These are phyloP conservation scores for Candida patagonica DNA, from an alignment of 805 yeast species.

Conservation along the genomic window DNA sequence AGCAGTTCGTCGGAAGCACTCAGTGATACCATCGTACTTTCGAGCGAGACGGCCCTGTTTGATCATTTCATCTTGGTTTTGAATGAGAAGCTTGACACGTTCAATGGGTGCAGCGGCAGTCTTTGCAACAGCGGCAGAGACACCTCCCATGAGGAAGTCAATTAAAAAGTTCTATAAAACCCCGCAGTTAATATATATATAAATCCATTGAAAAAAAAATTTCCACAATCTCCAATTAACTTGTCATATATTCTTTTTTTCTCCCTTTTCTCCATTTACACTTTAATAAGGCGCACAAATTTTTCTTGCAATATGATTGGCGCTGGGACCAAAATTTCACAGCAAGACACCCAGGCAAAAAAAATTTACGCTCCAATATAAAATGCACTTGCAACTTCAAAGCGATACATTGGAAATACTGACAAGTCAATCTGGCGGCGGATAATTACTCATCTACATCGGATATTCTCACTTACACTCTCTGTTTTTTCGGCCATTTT, in stretches of 20 bases:
- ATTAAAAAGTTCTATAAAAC: conserved; percentile 20
- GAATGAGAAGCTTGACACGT: conserved; percentile 92
- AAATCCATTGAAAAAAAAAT: background rate
- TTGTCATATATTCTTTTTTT: no score
- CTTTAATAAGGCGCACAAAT: no score
- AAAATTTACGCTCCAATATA: no score
- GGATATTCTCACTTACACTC: conserved; percentile 3
- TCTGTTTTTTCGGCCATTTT: background rate
- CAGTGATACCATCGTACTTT: conserved; percentile 82
- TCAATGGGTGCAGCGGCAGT: conserved; percentile 97
- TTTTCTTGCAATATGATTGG: no score
- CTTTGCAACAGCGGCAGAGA: conserved; percentile 97
- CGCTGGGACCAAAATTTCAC: no score
- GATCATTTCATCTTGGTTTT: conserved; percentile 97
- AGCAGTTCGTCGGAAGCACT: conserved; percentile 92
- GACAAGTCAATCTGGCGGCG: no score
- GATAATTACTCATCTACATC: no score
- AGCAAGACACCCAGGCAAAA: no score
- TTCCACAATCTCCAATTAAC: no score
- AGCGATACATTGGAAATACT: no score
- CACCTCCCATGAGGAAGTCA: conserved; percentile 75
- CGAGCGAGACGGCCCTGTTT: conserved; percentile 91
- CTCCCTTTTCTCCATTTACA: no score
- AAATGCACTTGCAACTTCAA: no score
- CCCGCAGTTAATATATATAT: background rate